Conservation (phyloP, 2,329 filamentous ascomycete species). For the Fusarium marasasianum region DNA sequence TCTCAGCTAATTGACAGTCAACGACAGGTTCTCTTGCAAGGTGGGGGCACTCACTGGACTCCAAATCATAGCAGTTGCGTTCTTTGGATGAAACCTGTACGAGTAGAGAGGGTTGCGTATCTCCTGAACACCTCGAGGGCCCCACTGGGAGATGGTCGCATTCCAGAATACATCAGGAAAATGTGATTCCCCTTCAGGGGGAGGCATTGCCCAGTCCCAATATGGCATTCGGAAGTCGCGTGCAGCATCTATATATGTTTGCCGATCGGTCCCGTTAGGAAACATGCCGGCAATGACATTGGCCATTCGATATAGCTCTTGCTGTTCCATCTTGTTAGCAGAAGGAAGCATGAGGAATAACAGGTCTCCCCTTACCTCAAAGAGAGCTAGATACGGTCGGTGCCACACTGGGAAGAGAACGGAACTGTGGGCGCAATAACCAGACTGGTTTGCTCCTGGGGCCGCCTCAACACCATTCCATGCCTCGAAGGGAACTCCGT, state of each 20-base stretch:
- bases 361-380: slow-evolving; percentile 55
- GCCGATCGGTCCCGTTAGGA: slow-evolving; percentile 56
- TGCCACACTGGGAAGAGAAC: slow-evolving; percentile 86
- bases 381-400: slow-evolving; percentile 76
- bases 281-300: slow-evolving; percentile 59
- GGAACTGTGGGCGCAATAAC: slow-evolving; percentile 82
- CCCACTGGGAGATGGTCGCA: slow-evolving; percentile 61
- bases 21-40: not conserved
- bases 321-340: slow-evolving; percentile 41
- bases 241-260: slow-evolving; percentile 62
- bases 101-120: slow-evolving; percentile 71
- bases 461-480: slow-evolving; percentile 63
- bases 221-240: slow-evolving; percentile 65
- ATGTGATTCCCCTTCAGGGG: slow-evolving; percentile 59
- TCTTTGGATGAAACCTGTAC: slow-evolving; percentile 69
- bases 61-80: slow-evolving; percentile 66
- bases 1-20: slow-evolving; percentile 58
- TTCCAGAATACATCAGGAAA: slow-evolving; percentile 58
- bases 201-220: slow-evolving; percentile 66
- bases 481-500: slow-evolving; percentile 74
- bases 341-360: too few species aligned
- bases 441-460: slow-evolving; percentile 63
- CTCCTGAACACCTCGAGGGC: slow-evolving; percentile 63
- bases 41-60: slow-evolving; percentile 60
- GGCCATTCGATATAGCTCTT: slow-evolving; percentile 50